Base-by-base conservation (phyloP, 345 rosid genomes). In the Dimocarpus longan region DNA sequence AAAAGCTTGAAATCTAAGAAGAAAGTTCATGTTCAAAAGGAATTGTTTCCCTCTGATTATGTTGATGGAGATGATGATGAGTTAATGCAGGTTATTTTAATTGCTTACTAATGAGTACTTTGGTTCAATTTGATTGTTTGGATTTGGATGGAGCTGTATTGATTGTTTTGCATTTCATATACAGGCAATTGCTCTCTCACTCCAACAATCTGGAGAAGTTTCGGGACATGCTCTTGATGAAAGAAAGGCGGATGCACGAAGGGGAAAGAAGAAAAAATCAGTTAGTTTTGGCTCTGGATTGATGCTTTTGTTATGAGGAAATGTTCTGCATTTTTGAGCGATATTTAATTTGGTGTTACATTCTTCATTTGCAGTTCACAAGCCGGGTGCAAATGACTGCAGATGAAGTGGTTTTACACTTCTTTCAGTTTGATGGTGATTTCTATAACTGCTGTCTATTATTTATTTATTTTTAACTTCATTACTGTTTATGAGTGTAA, bases 351-450 rank as follows among this genome's bases (percentile, higher is more conserved):
- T 7, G 44, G 40, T 42, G 48, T 37, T 79, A 7, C 5, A 11
- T 73, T 68, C 54, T 15, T 76, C 71, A 46, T 22, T 43, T 65
- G 87, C 87, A 88, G 89, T 86, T 90, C 76, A 81, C 82, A 65
- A 89, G 89, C 82, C 79, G 93, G 79, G 86, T 83, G 84, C 89
- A 90, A 82, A 93, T 93, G 95, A 92, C 94, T 8, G 93, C 86
- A 79, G 98, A 95, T 75, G 97, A 95, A 77, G 76, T 93, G 85
- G 64, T 89, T 77, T 50, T 93, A 52, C 89, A 92, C 84, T 92
- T 95, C 82, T 95, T 85, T 80, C 90, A 91, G 81, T 89, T 95
- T 80, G 97, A 95, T 74, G 94, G 98, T 95, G 92, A 84, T 71
- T 80, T 74, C 4, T 48, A 59, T 52, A 24, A 2, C 39, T 50